Percentiles rank a stretch among this genome's conserved stretches.
Evolutionary conservation across 257 asterid genomes (phyloP).

Genomic region (Schizonepeta tenuifolia): DNA sequence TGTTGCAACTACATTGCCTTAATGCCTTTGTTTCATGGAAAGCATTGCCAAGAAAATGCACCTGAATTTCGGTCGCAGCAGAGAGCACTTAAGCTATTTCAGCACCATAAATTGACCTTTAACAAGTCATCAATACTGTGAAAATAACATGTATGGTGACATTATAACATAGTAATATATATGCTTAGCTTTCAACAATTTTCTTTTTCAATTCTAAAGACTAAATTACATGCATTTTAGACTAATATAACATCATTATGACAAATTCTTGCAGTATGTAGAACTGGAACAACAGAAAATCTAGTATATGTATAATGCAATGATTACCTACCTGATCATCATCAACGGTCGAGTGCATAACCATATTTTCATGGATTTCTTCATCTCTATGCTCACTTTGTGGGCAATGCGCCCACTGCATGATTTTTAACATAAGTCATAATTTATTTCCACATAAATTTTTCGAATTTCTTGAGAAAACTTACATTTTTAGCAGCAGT

Average conservation of each 20-base stretch:
- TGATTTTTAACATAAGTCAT: background rate
- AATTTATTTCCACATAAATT: background rate
- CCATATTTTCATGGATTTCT: slow-evolving; percentile 40
- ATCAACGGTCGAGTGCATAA: slow-evolving; percentile 21
- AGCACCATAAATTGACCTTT: slow-evolving; percentile 34
- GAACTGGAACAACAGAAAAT: background rate
- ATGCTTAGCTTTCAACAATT: background rate
- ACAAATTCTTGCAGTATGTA: slow-evolving; percentile 1
- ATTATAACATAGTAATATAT: background rate
- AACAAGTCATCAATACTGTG: slow-evolving; percentile 31
- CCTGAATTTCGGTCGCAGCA: slow-evolving; percentile 43
- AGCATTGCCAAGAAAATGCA: slow-evolving; percentile 43
- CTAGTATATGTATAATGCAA: slow-evolving; percentile 2
- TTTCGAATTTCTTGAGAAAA: background rate
- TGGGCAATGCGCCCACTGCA: slow-evolving; percentile 82
- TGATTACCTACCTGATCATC: slow-evolving; percentile 51
- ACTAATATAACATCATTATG: background rate
- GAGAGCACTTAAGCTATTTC: slow-evolving; percentile 25
- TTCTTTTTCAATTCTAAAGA: background rate
- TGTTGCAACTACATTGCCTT: slow-evolving; percentile 27
- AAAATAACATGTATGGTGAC: slow-evolving; percentile 33
- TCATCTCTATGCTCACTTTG: slow-evolving; percentile 43
- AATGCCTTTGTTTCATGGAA: slow-evolving; percentile 41
- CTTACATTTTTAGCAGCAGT: slow-evolving; percentile 87
- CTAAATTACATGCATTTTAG: background rate